Evolutionary conservation across 352 stramenopile species (phyloP), one percentile per base, ranked within the genome.

Genomic region (Pythium aquatile): DNA sequence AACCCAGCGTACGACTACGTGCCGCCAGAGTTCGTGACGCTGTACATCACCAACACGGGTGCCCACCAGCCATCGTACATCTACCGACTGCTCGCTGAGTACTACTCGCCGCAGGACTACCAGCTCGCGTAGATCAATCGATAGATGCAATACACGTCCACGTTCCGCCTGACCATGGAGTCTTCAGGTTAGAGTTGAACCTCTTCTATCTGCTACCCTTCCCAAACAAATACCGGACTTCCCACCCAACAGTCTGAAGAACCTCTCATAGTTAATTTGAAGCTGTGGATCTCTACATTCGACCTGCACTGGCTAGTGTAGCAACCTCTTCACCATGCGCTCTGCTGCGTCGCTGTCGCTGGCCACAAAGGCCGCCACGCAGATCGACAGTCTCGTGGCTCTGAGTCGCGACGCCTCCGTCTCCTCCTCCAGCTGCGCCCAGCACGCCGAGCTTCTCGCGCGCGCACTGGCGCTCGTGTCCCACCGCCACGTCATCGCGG

Each of bases 1-100:
- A 99, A 98, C 70, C 97, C 97, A 5, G 87, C 97, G 30, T 98
- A 98, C 78, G 97, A 99, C 75, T 99, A 99, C 74, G 96, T 99
- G 39, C 93, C 96, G 46, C 97, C 97, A 16, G 91, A 99, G 71
- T 92, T 97, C 35, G 96, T 99, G 55, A 97, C 94, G 67, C 75
- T 99, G 39, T 99, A 98, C 73, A 97, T 99, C 52, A 99, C 97
- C 40, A 99, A 99, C 76, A 98, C 97, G 5, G 97, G 97, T 42
- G 94, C 93, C n/a, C 96, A 99, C 69, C 96, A 99, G 75, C 96
- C 97, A 26, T 98, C 93, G 47, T 99, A 99, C 76, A 98, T 99
- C 61, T 99, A 99, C 75, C 87, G 97, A 52, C 76, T 99, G 64
- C 79, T 99, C n/a, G 90, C 93, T 28, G 97, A 99, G 75, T 99